Evolutionary conservation across 1,284 basidiomycete genomes (phyloP), one percentile per base, ranked within the genome.

Genomic region (Cutaneotrichosporon daszewskae): DNA sequence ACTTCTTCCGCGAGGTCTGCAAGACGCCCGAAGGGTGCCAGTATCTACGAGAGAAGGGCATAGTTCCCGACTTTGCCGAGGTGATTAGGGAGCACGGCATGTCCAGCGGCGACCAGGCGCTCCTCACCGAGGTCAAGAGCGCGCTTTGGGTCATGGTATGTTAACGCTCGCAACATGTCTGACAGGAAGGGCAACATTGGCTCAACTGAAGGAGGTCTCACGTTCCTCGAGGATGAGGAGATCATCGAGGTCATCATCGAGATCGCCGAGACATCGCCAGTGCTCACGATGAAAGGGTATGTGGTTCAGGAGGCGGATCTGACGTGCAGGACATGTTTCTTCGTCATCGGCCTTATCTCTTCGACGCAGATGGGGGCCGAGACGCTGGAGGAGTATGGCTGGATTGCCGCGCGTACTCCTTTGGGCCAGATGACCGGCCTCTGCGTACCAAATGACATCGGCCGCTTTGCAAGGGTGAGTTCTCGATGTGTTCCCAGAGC

Each of bases 1-100:
- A 99, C 66, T 97, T 99, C 71, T 95, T 97, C 58, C 92, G 94
- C 18, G 91, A 97, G 66, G 86, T 98, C 76, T 85, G 89, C 33
- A 96, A 96, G 68, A 98, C 95, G 1, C 84, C 85, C 38, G 83
- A 92, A 42, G 95, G 95, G 0, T 94, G 91, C 66, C 84, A 86
- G 60, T 82, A 94, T 12, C 73, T 99, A 32, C 79, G 82, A 42
- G 87, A 91, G 49, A 90, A 87, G 58, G 89, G 88, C 0, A 89
- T 98, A 62, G 92, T 98, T 60, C 69, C 77, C 7, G 88, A 94
- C 48, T 96, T 97, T 65, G 83, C 87, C 0, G 83, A 89, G 51
- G 87, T 92, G 55, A 87, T 98, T 45, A 79, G 88, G 14, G 77
- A 83, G 54, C 88, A 98, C 67, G 86, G 84, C 14, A 75, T 84